Base-by-base conservation (phyloP, 2,329 filamentous ascomycete species). In the Colletotrichum eremochloae region DNA sequence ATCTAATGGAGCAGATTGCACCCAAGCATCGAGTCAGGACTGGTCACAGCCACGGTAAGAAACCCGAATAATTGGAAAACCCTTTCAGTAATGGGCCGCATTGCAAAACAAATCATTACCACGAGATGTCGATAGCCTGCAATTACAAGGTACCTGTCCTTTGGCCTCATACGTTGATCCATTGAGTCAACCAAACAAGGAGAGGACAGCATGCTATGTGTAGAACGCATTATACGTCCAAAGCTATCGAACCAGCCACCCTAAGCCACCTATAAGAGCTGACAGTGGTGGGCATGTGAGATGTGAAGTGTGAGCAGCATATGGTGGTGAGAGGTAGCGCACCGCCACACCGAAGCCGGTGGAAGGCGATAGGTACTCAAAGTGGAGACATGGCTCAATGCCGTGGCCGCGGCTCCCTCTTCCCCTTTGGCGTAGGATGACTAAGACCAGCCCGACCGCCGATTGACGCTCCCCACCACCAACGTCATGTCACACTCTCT, bases 281-380 rank as follows among this genome's bases (percentile, higher is more conserved):
- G 11, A 24, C 14, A 15, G 42, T 15, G 31, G 20, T 24, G 24
- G 24, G 24, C 24, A 24, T 24, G 24, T 24, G 24, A 24, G 24
- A 24, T 24, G 24, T 24, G 24, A 24, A 24, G 24, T 24, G 24
- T 24, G 24, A 24, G 24, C 24, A 24, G 24, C 24, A 24, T 24
- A 24, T 24, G 24, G 33, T 50, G 12, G n/a, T 44, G 18, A n/a
- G 12, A 44, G 14, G 9, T 15, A 20, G 11, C 24, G 67, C 70
- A 65, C 66, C 48, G 70, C 66, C 70, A 72, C 66, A 72, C 66
- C 61, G 70, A 72, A 72, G 55, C 66, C 20, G 55, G 66, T 72
- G 48, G 70, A 72, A 72, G 55, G 60, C 11, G n/a, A 72, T 48
- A 50, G 60, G 53, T 24, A 2, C 40, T 53, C 18, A 42, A 68